Percentiles rank a stretch among this genome's conserved stretches.
Conservation (phyloP, 306 rosid species). For the Glycyrrhiza uralensis region DNA sequence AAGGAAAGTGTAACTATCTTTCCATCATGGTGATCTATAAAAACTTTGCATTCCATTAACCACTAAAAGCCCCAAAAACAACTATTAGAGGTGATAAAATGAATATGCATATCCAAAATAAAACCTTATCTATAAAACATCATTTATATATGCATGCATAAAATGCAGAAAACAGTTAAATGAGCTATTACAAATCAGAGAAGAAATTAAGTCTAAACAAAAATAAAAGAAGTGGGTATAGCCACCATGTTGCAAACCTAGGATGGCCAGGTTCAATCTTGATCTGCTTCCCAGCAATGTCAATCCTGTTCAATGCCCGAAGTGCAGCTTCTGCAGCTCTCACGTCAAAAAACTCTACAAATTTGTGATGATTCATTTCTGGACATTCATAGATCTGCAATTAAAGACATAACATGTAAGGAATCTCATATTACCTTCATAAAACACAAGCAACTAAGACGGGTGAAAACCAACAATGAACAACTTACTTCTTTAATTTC, state of each 20-base stretch:
- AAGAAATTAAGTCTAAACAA: background rate
- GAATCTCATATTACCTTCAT: background rate
- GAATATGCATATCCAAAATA: conserved; percentile 1
- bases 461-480: conserved; percentile 20
- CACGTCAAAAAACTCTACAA: conserved; percentile 66
- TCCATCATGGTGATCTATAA: conserved; percentile 29
- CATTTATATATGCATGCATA: background rate
- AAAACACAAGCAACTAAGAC: conserved; percentile 2
- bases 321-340: conserved; percentile 77
- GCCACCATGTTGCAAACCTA: conserved; percentile 46
- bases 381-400: conserved; percentile 63
- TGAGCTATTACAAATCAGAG: background rate
- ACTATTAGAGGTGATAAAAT: background rate
- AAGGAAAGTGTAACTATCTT: conserved; percentile 7
- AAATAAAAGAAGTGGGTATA: conserved; percentile 14
- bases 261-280: conserved; percentile 64
- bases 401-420: conserved; percentile 15
- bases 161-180: background rate
- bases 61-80: background rate
- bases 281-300: conserved; percentile 70
- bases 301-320: conserved; percentile 51
- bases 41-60: conserved; percentile 12
- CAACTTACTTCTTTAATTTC: conserved; percentile 68
- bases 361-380: conserved; percentile 41
- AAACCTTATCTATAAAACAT: background rate